Percentiles rank a stretch among this genome's conserved stretches.
phyloP scores from a whole-genome alignment of 495 filamentous ascomycete genomes.

The Ascobolus immersus region DNA sequence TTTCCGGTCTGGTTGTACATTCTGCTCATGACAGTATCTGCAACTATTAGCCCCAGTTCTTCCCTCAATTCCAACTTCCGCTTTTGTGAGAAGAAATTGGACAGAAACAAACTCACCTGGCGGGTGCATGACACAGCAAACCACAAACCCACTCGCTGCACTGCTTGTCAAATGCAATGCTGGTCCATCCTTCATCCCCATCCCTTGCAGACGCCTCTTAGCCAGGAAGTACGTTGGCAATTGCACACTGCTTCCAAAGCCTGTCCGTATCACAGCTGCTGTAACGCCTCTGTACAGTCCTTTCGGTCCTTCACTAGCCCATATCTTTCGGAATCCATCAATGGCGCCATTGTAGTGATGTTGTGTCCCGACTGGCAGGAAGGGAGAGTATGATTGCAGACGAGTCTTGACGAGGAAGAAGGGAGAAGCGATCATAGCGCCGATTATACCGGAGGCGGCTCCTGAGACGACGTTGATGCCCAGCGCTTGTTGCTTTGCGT shows the following conservation, averaged over 20 bases:
- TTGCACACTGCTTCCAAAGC: conserved; percentile 85
- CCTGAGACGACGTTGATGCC: conserved; percentile 82
- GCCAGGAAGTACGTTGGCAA: conserved; percentile 96
- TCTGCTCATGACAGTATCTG: conserved; percentile 93
- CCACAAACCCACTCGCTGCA: conserved; percentile 77
- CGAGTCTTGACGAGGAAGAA: conserved; percentile 98
- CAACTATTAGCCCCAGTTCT: neutral
- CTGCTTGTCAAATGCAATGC: conserved; percentile 70
- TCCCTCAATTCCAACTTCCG: too few relatives aligned
- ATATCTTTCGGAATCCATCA: conserved; percentile 63
- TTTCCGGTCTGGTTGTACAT: conserved; percentile 99
- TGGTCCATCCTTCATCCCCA: conserved; percentile 72
- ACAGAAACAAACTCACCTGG: conserved; percentile 33
- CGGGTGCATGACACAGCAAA: conserved; percentile 95
- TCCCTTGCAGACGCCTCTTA: conserved; percentile 63
- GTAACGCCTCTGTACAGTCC: conserved; percentile 75
- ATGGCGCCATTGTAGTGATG: conserved; percentile 69
- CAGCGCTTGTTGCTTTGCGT: conserved; percentile 50
- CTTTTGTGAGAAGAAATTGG: too few relatives aligned
- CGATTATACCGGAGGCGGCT: conserved; percentile 64
- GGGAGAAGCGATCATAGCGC: conserved; percentile 70
- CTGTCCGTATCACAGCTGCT: conserved; percentile 90
- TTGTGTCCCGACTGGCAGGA: conserved; percentile 85
- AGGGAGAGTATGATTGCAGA: conserved; percentile 80
- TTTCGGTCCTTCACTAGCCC: conserved; percentile 42